phyloP scores from a whole-genome alignment of 2,329 filamentous ascomycete genomes.

The Aspergillus pseudoglaucus region DNA sequence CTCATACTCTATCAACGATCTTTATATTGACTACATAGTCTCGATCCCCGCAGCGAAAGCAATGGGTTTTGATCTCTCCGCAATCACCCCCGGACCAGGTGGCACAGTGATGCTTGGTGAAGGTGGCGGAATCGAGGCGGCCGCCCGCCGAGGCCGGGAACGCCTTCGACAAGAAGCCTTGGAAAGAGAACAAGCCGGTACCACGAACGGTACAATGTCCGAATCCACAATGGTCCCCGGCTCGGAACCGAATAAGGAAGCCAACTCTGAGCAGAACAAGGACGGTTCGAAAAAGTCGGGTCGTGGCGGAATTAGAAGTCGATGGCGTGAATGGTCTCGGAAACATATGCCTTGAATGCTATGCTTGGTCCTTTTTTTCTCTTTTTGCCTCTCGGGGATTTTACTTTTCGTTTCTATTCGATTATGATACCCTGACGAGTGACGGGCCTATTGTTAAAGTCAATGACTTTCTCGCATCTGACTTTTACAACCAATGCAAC shows the following conservation, averaged over 20 bases:
- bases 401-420: not conserved
- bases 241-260: not conserved
- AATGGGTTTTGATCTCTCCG: constrained; percentile 2
- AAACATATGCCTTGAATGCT: not conserved
- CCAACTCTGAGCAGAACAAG: not conserved
- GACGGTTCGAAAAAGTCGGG: not conserved
- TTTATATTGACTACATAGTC: no score
- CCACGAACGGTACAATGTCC: not conserved
- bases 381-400: not conserved
- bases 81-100: constrained; percentile 3
- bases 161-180: constrained; percentile 4
- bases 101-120: constrained; percentile 2
- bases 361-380: not conserved
- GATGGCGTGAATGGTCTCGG: not conserved
- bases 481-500: no score
- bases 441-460: no score
- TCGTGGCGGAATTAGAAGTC: not conserved
- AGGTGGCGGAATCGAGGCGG: not conserved
- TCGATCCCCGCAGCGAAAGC: no score
- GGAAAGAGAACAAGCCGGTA: constrained; percentile 12
- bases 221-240: not conserved
- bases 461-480: no score
- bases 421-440: not conserved
- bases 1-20: no score
- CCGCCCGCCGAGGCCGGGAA: not conserved